Evolutionary conservation across 2,329 filamentous ascomycete genomes (phyloP).

Genomic region (Cladophialophora immunda): DNA sequence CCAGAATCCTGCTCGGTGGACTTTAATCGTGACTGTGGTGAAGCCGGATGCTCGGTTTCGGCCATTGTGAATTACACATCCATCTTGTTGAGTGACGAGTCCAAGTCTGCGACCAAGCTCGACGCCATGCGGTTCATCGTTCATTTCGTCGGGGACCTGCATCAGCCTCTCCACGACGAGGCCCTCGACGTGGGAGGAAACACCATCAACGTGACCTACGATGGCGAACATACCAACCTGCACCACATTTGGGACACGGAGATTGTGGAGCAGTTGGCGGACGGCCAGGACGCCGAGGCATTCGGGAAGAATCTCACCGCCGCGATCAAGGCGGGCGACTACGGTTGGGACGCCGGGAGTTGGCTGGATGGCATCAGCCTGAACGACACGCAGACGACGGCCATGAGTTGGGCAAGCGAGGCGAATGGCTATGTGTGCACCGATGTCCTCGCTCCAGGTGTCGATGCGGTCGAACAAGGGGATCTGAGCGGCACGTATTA

Average conservation of each 20-base stretch:
- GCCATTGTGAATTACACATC: constrained; percentile 61
- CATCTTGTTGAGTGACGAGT: constrained; percentile 50
- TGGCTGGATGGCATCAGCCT: constrained; percentile 23
- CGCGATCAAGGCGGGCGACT: constrained; percentile 50
- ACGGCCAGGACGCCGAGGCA: constrained; percentile 54
- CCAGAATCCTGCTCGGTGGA: constrained; percentile 34
- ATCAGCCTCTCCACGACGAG: constrained; percentile 73
- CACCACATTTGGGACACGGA: constrained; percentile 77
- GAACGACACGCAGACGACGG: constrained; percentile 49
- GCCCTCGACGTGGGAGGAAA: constrained; percentile 73
- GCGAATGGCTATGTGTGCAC: constrained; percentile 69
- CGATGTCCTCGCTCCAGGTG: constrained; percentile 70
- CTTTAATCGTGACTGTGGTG: constrained; percentile 58
- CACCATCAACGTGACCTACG: constrained; percentile 71
- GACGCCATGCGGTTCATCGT: constrained; percentile 58
- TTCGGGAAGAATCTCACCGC: constrained; percentile 66
- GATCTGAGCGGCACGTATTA: constrained; percentile 36
- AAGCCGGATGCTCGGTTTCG: constrained; percentile 59
- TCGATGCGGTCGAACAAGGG: constrained; percentile 64
- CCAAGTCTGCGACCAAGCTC: constrained; percentile 43
- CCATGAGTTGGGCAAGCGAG: constrained; percentile 64
- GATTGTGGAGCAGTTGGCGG: constrained; percentile 52
- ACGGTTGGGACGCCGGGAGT: constrained; percentile 27
- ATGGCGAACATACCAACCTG: constrained; percentile 66
- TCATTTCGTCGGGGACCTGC: constrained; percentile 73